Evolutionary conservation across 2,329 filamentous ascomycete genomes (phyloP).

Genomic region (Fusarium buharicum): DNA sequence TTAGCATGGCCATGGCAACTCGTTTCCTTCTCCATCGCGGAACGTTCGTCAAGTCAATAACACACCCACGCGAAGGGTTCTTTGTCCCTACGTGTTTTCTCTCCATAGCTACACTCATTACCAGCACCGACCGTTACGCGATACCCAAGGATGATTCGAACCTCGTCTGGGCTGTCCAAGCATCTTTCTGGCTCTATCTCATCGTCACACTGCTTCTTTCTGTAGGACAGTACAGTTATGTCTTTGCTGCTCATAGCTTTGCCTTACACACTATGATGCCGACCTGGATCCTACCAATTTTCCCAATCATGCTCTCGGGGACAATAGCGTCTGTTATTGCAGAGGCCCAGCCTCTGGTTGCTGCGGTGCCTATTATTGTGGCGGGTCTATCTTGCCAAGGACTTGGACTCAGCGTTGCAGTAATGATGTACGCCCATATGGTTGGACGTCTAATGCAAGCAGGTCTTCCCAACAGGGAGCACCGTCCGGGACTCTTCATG

Average conservation of each 20-base stretch:
- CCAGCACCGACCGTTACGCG: constrained; percentile 72
- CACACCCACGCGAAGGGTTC: constrained; percentile 73
- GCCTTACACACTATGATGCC: constrained; percentile 75
- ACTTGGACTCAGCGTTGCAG: constrained; percentile 71
- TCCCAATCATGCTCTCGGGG: constrained; percentile 77
- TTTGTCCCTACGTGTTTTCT: constrained; percentile 79
- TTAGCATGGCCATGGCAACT: constrained; percentile 63
- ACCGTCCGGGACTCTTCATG: constrained; percentile 77
- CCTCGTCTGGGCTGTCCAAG: constrained; percentile 67
- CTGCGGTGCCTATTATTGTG: constrained; percentile 70
- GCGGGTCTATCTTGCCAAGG: constrained; percentile 76
- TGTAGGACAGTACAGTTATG: constrained; percentile 72
- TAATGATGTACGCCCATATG: constrained; percentile 78
- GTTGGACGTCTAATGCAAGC: constrained; percentile 74
- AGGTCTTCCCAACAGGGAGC: constrained; percentile 67
- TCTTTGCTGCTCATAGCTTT: constrained; percentile 70
- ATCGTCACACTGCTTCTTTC: constrained; percentile 67
- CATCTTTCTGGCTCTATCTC: constrained; percentile 77
- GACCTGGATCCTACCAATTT: constrained; percentile 79
- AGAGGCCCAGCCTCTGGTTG: constrained; percentile 64
- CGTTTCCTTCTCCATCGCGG: constrained; percentile 71
- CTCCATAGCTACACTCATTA: constrained; percentile 73
- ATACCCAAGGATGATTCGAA: constrained; percentile 64
- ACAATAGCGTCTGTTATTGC: constrained; percentile 75
- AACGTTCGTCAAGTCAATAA: constrained; percentile 64